Evolutionary conservation across 2,329 filamentous ascomycete species (phyloP).

Genomic region (Colletotrichum sp.): DNA sequence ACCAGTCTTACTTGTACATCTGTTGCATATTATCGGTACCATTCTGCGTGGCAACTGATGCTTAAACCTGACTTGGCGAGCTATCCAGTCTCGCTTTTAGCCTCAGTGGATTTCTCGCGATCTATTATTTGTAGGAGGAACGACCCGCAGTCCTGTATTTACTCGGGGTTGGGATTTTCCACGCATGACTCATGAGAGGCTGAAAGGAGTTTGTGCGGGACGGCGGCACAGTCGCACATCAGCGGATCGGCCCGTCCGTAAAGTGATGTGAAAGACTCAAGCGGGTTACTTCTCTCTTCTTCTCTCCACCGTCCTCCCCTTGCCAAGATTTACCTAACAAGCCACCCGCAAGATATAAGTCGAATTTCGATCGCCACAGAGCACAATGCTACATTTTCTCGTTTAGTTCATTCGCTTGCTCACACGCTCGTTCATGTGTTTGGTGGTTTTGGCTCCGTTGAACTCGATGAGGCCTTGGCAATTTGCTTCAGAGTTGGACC

Average conservation of each 20-base stretch:
- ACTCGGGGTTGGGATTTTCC: not conserved
- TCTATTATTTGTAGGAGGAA: not conserved
- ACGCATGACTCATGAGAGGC: not conserved
- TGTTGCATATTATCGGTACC: not conserved
- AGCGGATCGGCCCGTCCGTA: not conserved
- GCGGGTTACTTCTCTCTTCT: not conserved
- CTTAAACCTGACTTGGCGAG: not conserved
- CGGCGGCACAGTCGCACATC: not conserved
- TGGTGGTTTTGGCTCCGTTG: not conserved
- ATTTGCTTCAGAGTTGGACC: not conserved
- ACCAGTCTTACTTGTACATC: too few relatives aligned
- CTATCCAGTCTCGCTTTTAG: not conserved
- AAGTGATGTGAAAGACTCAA: not conserved
- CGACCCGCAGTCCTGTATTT: not conserved
- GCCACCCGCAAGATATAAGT: not conserved
- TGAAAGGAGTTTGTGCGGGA: not conserved
- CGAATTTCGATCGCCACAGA: not conserved
- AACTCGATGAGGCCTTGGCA: not conserved
- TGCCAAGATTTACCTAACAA: not conserved
- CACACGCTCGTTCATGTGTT: not conserved
- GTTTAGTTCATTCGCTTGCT: not conserved
- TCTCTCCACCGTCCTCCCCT: not conserved
- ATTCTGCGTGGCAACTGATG: not conserved
- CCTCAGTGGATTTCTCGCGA: not conserved
- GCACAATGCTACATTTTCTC: not conserved